Evolutionary conservation across 768 basidiomycete genomes (phyloP), one percentile per base, ranked within the genome.

Genomic region (Amanita fuliginea): DNA sequence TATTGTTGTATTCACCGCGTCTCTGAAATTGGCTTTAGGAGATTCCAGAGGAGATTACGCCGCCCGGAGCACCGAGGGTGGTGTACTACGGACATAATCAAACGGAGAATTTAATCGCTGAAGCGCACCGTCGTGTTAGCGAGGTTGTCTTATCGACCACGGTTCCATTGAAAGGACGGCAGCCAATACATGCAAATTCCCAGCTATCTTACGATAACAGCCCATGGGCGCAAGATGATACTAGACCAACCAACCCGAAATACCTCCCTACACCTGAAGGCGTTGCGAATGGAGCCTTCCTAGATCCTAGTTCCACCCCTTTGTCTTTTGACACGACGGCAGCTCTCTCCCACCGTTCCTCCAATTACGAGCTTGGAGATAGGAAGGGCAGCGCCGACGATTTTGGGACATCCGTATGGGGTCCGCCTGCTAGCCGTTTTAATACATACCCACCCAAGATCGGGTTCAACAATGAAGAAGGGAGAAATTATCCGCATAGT

Each of bases 31-130:
- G 33, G 26, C 18, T 41, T 3, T 52, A 86, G 79, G 87, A 86
- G 71, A 83, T 96, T 11, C 80, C 89, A 1, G 78, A 88, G 52
- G 83, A 86, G n/a, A 64, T 68, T 16, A 90, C 89, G 0, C 78
- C 82, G 46, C 90, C 91, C 14, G 93, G 93, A 21, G 69, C 85
- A 30, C 75, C 84, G 2, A 76, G 92, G 14, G 72, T 76, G 10
- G 71, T 82, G 53, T 97, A 94, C 60, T 70, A 71, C 37, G 80
- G 79, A 1, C 85, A 84, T 47, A 63, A 73, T 41, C 79, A 72
- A 54, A 82, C 82, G 0, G 76, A 81, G 42, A 64, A 69, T 34
- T 66, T 85, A 8, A 73, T 85, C 8, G 67, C 68, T 3, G 86
- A 92, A 55, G 83, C 85, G 4, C 65, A 76, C 49, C 74, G 66